Percentiles rank a stretch among this genome's conserved stretches.
Evolutionary conservation across 768 basidiomycete genomes (phyloP).

Genomic region (Mycena rebaudengoi): DNA sequence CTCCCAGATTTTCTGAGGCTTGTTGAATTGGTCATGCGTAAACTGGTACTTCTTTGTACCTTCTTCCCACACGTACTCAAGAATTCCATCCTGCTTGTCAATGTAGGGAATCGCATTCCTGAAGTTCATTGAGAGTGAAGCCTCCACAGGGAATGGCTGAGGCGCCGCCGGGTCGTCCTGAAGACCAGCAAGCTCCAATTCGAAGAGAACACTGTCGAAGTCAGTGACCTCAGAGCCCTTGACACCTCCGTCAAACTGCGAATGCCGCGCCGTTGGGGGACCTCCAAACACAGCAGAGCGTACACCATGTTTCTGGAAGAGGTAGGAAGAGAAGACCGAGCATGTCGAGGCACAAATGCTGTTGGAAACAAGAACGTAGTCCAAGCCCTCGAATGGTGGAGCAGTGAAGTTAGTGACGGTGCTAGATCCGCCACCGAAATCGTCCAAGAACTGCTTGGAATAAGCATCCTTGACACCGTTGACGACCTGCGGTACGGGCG

Average conservation of each 20-base stretch:
- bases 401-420: conserved; percentile 23
- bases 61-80: conserved; percentile 27
- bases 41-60: conserved; percentile 29
- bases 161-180: conserved; percentile 25
- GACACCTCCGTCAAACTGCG: conserved; percentile 26
- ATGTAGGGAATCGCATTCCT: conserved; percentile 25
- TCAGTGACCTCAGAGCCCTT: conserved; percentile 27
- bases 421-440: conserved; percentile 19
- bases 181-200: conserved; percentile 16
- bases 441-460: conserved; percentile 26
- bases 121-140: conserved; percentile 21
- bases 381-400: conserved; percentile 23
- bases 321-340: conserved; percentile 20
- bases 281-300: conserved; percentile 27
- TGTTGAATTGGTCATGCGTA: conserved; percentile 17
- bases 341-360: conserved; percentile 23
- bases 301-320: conserved; percentile 26
- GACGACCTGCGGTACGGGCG: conserved; percentile 24
- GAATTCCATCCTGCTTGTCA: conserved; percentile 23
- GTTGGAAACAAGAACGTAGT: conserved; percentile 22
- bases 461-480: conserved; percentile 27
- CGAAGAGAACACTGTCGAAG: conserved; percentile 14
- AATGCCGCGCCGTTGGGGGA: conserved; percentile 6
- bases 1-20: conserved; percentile 24
- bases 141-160: conserved; percentile 23